phyloP scores from a whole-genome alignment of 2,329 filamentous ascomycete species.

The Alternaria tenuissima region DNA sequence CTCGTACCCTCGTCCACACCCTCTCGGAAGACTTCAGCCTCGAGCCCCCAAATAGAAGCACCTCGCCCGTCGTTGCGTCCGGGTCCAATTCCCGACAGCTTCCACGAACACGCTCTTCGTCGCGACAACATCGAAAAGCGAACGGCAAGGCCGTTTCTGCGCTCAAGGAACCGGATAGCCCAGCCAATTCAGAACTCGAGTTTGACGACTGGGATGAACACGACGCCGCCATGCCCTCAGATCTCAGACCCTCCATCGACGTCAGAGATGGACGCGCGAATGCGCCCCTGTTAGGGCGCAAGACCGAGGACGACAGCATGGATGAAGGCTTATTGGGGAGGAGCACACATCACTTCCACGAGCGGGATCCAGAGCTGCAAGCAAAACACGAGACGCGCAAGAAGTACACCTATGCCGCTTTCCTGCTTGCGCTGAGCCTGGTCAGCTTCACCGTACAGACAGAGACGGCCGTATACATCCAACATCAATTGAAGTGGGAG shows the following conservation, averaged over 20 bases:
- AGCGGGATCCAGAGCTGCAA: conserved; percentile 74
- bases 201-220: conserved; percentile 58
- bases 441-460: conserved; percentile 93
- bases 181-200: conserved; percentile 44
- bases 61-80: conserved; percentile 36
- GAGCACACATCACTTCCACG: conserved; percentile 72
- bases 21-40: conserved; percentile 27
- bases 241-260: conserved; percentile 55
- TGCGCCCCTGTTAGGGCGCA: conserved; percentile 62
- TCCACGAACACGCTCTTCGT: conserved; percentile 31
- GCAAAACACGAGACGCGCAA: conserved; percentile 73
- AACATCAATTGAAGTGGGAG: conserved; percentile 90
- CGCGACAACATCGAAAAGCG: conserved; percentile 21
- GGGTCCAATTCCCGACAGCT: conserved; percentile 29
- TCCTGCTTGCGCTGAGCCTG: conserved; percentile 84
- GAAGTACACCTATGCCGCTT: conserved; percentile 85
- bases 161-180: conserved; percentile 30
- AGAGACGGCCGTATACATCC: conserved; percentile 93
- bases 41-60: conserved; percentile 18
- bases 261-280: conserved; percentile 54
- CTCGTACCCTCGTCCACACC: conserved; percentile 25
- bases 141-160: conserved; percentile 13
- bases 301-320: conserved; percentile 47
- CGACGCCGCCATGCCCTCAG: conserved; percentile 58
- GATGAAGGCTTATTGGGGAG: conserved; percentile 57